Evolutionary conservation across 768 basidiomycete genomes (phyloP), one percentile per base, ranked within the genome.

Genomic region (Cantharellus anzutake): DNA sequence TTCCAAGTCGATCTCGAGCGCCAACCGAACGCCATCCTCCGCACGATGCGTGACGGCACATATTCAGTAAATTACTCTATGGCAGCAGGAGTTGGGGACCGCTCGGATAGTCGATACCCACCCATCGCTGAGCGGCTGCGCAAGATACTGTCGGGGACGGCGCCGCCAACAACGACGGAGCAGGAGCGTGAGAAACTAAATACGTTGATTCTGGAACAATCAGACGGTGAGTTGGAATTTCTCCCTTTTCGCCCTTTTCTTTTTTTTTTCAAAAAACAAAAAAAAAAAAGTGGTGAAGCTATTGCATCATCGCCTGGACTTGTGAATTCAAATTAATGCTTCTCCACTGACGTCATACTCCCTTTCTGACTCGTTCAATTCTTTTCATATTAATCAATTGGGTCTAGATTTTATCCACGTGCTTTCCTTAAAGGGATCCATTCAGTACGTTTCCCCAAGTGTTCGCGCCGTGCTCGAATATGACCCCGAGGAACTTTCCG

Each of bases 1-100:
- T 98, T 99, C 75, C 92, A 99, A 71, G 86, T 96, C 59, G 90
- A 97, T 70, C 74, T 99, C 56, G 81, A 82, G 16, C 81, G 84
- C 66, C 90, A 93, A 71, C 91, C 90, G 2, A 81, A 81, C 64
- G 80, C 80, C 2, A 92, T 96, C 61, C 71, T 92, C 58, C 78
- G 84, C 64, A 87, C 83, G 68, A 75, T 92, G 58, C 72, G 77
- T 20, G 82, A 87, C 64, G 92, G 92, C 16, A 80, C 77, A 41
- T 90, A 90, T 70, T 71, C 81, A 60, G 77, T 80, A 67, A 79
- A 87, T 67, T 81, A 83, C 68, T 70, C 69, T 34, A 48, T 59
- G n/a, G 11, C 41, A 16, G 41, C 14, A n/a, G 48, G 57, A 48
- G 37, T 56, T 61, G 34, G 53, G 56, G 20, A 29, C 38, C 61